These are phyloP conservation scores for Dillenia suffruticosa DNA, from an alignment of 164 flowering plant species.

Conservation along the genomic window DNA sequence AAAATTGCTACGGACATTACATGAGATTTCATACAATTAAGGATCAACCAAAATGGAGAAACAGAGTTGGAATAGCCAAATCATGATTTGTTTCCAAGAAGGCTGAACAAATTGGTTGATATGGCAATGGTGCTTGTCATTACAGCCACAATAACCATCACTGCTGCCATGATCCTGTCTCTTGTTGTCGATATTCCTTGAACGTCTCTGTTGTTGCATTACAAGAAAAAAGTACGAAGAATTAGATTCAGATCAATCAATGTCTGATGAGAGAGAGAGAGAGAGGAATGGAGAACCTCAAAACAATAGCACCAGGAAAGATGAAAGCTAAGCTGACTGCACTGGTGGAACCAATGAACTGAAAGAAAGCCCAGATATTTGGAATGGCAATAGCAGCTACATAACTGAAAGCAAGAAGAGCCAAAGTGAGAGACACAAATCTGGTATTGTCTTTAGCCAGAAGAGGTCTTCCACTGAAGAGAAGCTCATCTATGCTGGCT, in stretches of 20 bases:
- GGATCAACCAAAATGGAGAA: no score
- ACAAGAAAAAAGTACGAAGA: background rate
- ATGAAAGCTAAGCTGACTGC: slow-evolving; percentile 73
- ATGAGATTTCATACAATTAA: no score
- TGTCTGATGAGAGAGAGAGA: background rate
- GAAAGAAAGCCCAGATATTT: slow-evolving; percentile 83
- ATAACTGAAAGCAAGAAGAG: slow-evolving; percentile 40
- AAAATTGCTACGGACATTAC: no score
- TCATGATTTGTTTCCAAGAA: slow-evolving; percentile 11
- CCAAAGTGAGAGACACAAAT: slow-evolving; percentile 43
- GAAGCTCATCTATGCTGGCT: slow-evolving; percentile 56
- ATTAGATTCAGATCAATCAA: background rate
- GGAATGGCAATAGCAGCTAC: slow-evolving; percentile 70
- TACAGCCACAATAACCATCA: slow-evolving; percentile 64
- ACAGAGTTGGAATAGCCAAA: background rate
- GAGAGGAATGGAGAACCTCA: slow-evolving; percentile 43
- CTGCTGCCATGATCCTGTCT: slow-evolving; percentile 53
- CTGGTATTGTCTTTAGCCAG: slow-evolving; percentile 37
- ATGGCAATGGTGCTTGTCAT: slow-evolving; percentile 70
- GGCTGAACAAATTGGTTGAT: slow-evolving; percentile 47
- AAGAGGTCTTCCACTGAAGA: slow-evolving; percentile 49
- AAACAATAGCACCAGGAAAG: slow-evolving; percentile 79
- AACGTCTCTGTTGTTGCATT: slow-evolving; percentile 47
- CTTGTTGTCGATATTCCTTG: slow-evolving; percentile 60
- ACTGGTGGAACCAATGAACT: slow-evolving; percentile 78